Conservation (phyloP, 805 yeast species). For the Saccharomycopsis sp. region DNA sequence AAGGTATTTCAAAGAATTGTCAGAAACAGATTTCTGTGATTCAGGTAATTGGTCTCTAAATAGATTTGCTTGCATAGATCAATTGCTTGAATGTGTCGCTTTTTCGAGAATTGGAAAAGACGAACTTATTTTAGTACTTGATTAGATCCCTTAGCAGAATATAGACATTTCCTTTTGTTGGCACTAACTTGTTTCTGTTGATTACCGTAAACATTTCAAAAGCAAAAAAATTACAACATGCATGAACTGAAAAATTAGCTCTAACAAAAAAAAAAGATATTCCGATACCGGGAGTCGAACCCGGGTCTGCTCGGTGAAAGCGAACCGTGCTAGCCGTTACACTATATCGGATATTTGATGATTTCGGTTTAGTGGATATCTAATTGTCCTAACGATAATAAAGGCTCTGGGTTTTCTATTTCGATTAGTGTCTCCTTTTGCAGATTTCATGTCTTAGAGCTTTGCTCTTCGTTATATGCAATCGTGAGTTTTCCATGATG, state of each 20-base stretch:
- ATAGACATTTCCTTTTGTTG: too few species aligned
- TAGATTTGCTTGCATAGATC: not conserved
- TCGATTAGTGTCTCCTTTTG: too few species aligned
- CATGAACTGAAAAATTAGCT: not conserved
- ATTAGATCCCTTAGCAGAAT: too few species aligned
- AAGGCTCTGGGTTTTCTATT: too few species aligned
- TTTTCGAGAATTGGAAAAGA: slow-evolving; percentile 1
- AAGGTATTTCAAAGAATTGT: not conserved
- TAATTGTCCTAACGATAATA: too few species aligned
- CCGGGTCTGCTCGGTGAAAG: slow-evolving; percentile 82
- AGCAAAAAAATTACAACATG: too few species aligned
- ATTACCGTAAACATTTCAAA: too few species aligned
- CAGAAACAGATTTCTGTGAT: not conserved
- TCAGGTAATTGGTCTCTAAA: not conserved
- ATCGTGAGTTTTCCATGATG: too few species aligned
- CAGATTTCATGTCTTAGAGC: too few species aligned
- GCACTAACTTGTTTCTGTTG: too few species aligned
- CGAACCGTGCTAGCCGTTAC: slow-evolving; percentile 82
- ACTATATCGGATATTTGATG: slow-evolving; percentile 67
- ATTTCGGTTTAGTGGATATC: too few species aligned
- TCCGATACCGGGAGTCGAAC: slow-evolving; percentile 87
- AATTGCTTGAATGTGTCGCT: not conserved
- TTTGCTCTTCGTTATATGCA: too few species aligned
- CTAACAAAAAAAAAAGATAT: slow-evolving; percentile 22
- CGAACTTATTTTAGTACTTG: not conserved